Percentiles rank a stretch among this genome's conserved stretches.
These are phyloP conservation scores for Theileria annulata DNA, from an alignment of 169 alveolate genomes.

Conservation along the genomic window DNA sequence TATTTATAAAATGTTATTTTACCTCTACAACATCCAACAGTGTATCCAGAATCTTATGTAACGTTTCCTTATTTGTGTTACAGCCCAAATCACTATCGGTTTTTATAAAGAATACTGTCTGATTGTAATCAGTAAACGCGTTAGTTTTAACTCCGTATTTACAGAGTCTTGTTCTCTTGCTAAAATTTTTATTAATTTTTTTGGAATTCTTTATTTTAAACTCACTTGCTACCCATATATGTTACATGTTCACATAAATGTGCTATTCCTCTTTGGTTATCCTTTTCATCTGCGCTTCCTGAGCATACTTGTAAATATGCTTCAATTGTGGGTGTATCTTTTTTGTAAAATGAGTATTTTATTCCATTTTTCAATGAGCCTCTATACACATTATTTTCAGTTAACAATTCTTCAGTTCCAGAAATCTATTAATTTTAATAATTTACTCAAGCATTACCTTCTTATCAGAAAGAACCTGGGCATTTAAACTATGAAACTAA, in stretches of 20 bases:
- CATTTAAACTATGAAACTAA: background rate
- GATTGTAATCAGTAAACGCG: slow-evolving; percentile 86
- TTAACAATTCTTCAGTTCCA: background rate
- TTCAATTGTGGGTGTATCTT: slow-evolving; percentile 56
- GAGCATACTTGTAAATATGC: slow-evolving; percentile 80
- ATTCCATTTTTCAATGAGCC: slow-evolving; percentile 67
- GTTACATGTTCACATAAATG: slow-evolving; percentile 85
- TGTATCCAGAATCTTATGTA: slow-evolving; percentile 42
- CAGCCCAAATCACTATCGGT: slow-evolving; percentile 46
- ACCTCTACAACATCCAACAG: slow-evolving; percentile 63
- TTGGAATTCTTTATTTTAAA: slow-evolving; percentile 14
- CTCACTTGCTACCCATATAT: slow-evolving; percentile 83
- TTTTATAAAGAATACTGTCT: slow-evolving; percentile 76
- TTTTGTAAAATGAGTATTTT: slow-evolving; percentile 55
- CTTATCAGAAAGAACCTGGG: background rate
- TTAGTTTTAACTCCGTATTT: slow-evolving; percentile 74
- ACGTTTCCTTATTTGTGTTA: slow-evolving; percentile 4
- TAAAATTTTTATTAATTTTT: slow-evolving; percentile 24
- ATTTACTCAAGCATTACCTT: background rate
- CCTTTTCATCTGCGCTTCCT: slow-evolving; percentile 82
- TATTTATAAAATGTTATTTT: background rate
- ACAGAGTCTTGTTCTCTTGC: slow-evolving; percentile 67
- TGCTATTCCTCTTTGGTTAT: slow-evolving; percentile 81
- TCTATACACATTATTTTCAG: slow-evolving; percentile 38
- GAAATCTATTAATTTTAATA: background rate